phyloP scores from a whole-genome alignment of 2,329 filamentous ascomycete genomes.

The Fusarium irregulare region DNA sequence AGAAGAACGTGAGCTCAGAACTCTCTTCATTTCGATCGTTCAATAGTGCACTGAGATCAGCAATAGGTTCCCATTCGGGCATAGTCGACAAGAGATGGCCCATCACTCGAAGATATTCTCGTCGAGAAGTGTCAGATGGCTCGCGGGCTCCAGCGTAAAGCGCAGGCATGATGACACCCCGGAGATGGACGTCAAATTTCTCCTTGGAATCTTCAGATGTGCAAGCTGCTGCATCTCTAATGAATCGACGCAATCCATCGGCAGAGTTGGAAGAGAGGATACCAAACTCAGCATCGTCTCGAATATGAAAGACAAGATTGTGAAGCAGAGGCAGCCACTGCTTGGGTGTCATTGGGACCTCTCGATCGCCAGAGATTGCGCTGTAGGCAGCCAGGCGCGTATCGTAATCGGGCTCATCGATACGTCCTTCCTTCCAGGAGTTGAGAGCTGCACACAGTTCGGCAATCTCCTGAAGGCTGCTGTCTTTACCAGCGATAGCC shows the following conservation, averaged over 20 bases:
- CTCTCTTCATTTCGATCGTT: conserved; percentile 71
- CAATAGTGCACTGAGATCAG: conserved; percentile 79
- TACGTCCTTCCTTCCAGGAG: conserved; percentile 74
- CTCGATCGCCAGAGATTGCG: conserved; percentile 72
- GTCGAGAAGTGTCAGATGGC: conserved; percentile 82
- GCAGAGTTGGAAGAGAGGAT: conserved; percentile 84
- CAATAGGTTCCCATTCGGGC: conserved; percentile 75
- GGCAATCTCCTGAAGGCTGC: conserved; percentile 71
- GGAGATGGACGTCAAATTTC: conserved; percentile 69
- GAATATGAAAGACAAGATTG: conserved; percentile 89
- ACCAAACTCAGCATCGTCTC: conserved; percentile 87
- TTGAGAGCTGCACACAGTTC: conserved; percentile 83
- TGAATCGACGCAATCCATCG: conserved; percentile 80
- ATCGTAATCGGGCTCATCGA: conserved; percentile 92
- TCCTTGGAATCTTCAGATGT: conserved; percentile 49
- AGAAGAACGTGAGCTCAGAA: conserved; percentile 81
- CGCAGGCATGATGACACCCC: conserved; percentile 75
- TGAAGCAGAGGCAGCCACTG: conserved; percentile 91
- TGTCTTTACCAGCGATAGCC: conserved; percentile 74
- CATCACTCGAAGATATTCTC: conserved; percentile 83
- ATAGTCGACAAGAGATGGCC: conserved; percentile 80
- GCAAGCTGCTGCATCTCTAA: conserved; percentile 69
- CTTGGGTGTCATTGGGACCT: conserved; percentile 68
- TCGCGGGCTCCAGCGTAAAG: conserved; percentile 82
- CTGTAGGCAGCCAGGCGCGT: conserved; percentile 82